Base-by-base conservation (phyloP, 1,284 basidiomycete genomes). In the Sanghuangporus weigelae region DNA sequence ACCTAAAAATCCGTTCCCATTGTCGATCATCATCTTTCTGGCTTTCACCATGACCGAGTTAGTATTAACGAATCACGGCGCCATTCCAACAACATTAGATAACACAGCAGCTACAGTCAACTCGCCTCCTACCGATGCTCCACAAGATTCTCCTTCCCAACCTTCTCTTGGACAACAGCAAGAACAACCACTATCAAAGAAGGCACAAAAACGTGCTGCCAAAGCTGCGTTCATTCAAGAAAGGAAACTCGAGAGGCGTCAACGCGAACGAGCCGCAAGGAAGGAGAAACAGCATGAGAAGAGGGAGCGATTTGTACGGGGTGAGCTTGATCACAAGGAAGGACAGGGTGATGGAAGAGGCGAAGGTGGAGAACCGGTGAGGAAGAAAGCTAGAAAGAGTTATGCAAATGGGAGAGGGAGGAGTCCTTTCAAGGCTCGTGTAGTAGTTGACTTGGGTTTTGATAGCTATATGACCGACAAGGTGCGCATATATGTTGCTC, bases 381-480 rank as follows among this genome's bases (percentile, higher is more conserved):
- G 74, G 71, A 85, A 85, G 74, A 79, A 80, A 67, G 69, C 71
- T 59, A 71, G 71, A 68, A 59, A 64, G 48, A 72, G 74, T 35
- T 79, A 73, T 7, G 72, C 73, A 57, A 19, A n/a, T n/a, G 44
- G 8, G 16, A 14, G 16, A n/a, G 44, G 21, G 1, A 71, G 69
- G 77, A 74, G 68, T 62, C 81, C 73, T 31, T 95, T 94, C 71
- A 80, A 82, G 16, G 93, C 92, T 8, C 84, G 83, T 40, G 82
- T 99, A 1, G 85, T 97, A 21, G 77, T 99, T 35, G 97, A 99
- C 76, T 80, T 97, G 7, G 94, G 89, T 2, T 99, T 99, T 73
- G 97, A 99, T 74, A 86, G 95, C 55, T 81, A 90, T 75, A 99
- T 99, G 97, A 86, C 78, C 56, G 94, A 95, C 62, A 95, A 95